A percentile compares a stretch with the other conserved stretches of the same genome.
phyloP scores from a whole-genome alignment of 768 basidiomycete species.

The Lentinula aciculospora region DNA sequence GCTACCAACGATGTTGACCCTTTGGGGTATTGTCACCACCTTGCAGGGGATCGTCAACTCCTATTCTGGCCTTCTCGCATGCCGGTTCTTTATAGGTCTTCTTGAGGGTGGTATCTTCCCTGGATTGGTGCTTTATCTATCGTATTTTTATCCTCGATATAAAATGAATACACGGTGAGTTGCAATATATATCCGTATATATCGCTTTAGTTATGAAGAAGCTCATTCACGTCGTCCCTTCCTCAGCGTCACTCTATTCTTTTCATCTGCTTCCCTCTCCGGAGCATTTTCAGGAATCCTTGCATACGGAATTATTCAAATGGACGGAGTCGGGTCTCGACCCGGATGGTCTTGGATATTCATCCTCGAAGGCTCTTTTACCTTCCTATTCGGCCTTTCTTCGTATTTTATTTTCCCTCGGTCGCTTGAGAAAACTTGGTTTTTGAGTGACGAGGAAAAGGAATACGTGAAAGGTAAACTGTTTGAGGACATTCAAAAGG shows the following conservation, averaged over 20 bases:
- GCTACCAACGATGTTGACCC: slow-evolving; percentile 36
- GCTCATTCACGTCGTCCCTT: neutral
- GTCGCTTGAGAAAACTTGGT: slow-evolving; percentile 22
- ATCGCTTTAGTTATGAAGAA: too few relatives aligned
- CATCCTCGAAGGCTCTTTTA: slow-evolving; percentile 19
- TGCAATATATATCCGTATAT: neutral
- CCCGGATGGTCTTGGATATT: slow-evolving; percentile 40
- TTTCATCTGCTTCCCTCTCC: slow-evolving; percentile 22
- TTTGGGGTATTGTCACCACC: slow-evolving; percentile 41
- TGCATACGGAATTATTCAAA: slow-evolving; percentile 34
- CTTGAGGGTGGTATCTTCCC: slow-evolving; percentile 28
- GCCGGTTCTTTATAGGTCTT: slow-evolving; percentile 38
- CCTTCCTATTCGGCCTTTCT: slow-evolving; percentile 13
- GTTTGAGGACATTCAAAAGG: neutral
- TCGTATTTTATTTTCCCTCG: slow-evolving; percentile 30
- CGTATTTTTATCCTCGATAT: slow-evolving; percentile 6
- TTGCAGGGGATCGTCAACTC: slow-evolving; percentile 33
- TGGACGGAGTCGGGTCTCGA: slow-evolving; percentile 32
- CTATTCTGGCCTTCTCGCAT: slow-evolving; percentile 34
- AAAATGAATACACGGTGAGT: slow-evolving; percentile 1
- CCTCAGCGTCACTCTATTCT: slow-evolving; percentile 21
- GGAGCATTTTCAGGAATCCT: slow-evolving; percentile 40
- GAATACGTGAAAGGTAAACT: slow-evolving; percentile 13
- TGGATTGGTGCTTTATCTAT: slow-evolving; percentile 3
- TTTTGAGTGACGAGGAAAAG: slow-evolving; percentile 26